Evolutionary conservation across 228 moss, liverwort and hornwort species (phyloP).

Genomic region (Sphagnum fallax): DNA sequence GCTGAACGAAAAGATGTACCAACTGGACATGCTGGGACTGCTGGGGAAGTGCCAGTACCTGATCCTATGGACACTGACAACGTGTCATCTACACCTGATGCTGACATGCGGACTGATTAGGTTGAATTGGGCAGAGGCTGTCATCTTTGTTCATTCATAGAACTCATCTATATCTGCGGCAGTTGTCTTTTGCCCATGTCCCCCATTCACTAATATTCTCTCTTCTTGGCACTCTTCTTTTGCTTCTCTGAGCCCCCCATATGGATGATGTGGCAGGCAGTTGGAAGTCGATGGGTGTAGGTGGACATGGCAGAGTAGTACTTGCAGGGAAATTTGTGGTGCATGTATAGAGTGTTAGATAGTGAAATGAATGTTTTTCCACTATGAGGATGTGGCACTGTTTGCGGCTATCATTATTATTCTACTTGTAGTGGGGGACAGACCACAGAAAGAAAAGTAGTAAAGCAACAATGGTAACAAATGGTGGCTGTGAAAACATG

Average conservation of each 20-base stretch:
- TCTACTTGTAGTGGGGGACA: neutral
- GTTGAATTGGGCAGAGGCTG: conserved; percentile 1
- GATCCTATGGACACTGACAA: conserved; percentile 88
- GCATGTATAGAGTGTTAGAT: neutral
- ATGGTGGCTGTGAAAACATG: too few relatives aligned
- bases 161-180: neutral
- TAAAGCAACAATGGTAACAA: conserved; percentile 1
- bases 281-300: neutral
- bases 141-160: conserved; percentile 5
- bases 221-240: neutral
- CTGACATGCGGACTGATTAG: conserved; percentile 82
- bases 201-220: neutral
- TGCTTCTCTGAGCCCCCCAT: neutral
- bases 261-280: neutral
- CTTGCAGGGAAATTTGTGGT: neutral
- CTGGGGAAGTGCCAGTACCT: conserved; percentile 23
- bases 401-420: neutral
- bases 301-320: neutral
- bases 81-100: conserved; percentile 22
- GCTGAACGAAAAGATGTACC: conserved; percentile 13
- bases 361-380: neutral
- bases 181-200: conserved; percentile 7
- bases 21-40: conserved; percentile 26
- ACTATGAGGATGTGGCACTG: neutral
- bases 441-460: neutral